Evolutionary conservation across 2,329 filamentous ascomycete species (phyloP).

Genomic region (Lachnum nothofagi): DNA sequence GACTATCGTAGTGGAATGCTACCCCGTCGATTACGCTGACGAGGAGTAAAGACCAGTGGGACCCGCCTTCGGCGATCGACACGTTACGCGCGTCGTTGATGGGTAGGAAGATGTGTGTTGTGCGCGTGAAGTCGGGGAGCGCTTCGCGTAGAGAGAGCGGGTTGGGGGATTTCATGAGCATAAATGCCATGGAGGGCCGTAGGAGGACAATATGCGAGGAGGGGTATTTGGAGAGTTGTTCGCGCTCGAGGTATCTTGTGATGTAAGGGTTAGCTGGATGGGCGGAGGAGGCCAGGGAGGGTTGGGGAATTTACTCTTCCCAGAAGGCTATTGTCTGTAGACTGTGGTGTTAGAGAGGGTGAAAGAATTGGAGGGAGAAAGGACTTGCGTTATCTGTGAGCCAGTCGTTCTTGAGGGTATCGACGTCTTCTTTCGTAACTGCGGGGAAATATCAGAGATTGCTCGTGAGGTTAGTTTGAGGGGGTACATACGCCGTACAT

Average conservation of each 20-base stretch:
- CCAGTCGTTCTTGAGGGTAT: constrained; percentile 87
- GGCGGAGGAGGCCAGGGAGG: constrained; percentile 4
- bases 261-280: constrained; percentile 20
- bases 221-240: constrained; percentile 74
- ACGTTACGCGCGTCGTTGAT: constrained; percentile 84
- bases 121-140: constrained; percentile 72
- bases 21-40: constrained; percentile 84
- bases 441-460: constrained; percentile 22
- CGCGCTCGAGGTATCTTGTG: constrained; percentile 74
- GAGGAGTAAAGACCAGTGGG: constrained; percentile 90
- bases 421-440: constrained; percentile 88
- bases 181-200: constrained; percentile 85
- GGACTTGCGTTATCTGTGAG: constrained; percentile 81
- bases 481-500: constrained; percentile 53
- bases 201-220: constrained; percentile 84
- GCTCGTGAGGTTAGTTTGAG: too few relatives aligned
- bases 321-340: constrained; percentile 87
- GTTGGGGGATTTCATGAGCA: constrained; percentile 71
- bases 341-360: constrained; percentile 6
- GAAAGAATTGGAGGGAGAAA: constrained; percentile 6
- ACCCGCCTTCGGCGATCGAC: constrained; percentile 76
- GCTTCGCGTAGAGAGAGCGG: constrained; percentile 56
- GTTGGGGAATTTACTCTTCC: constrained; percentile 70
- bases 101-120: constrained; percentile 91
- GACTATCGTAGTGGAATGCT: constrained; percentile 93